Evolutionary conservation across 192 early-diverging fungal genomes (phyloP).

Genomic region (Coemansia sp.): DNA sequence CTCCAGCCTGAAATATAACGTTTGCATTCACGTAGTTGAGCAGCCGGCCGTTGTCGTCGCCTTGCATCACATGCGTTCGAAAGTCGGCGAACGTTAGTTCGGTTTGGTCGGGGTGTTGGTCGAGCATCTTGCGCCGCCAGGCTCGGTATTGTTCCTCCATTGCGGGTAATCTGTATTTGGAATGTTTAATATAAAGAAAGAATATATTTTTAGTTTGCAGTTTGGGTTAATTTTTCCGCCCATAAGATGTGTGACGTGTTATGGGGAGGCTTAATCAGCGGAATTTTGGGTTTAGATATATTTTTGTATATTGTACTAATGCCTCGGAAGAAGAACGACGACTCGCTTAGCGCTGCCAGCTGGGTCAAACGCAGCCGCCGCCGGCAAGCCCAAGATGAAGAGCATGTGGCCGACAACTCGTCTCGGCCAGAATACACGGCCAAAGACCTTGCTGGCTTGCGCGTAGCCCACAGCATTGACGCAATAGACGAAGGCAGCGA

Average conservation of each 20-base stretch:
- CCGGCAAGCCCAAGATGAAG: slow-evolving; percentile 53
- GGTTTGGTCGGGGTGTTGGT: slow-evolving; percentile 4
- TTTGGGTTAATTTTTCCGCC: neutral
- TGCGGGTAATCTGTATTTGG: neutral
- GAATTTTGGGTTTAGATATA: no score
- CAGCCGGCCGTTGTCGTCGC: slow-evolving; percentile 39
- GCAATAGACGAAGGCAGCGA: slow-evolving; percentile 55
- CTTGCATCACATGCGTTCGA: slow-evolving; percentile 42
- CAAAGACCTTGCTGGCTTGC: slow-evolving; percentile 67
- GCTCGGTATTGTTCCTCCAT: slow-evolving; percentile 49
- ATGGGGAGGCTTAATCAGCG: neutral
- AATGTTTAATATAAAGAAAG: no score
- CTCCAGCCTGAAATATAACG: slow-evolving; percentile 60
- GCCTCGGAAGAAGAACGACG: slow-evolving; percentile 31
- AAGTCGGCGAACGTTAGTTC: slow-evolving; percentile 23
- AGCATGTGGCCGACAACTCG: slow-evolving; percentile 21
- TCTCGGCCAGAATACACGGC: slow-evolving; percentile 13
- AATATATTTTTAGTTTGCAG: no score
- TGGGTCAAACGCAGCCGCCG: slow-evolving; percentile 68
- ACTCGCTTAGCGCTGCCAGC: slow-evolving; percentile 59
- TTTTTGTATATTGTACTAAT: neutral
- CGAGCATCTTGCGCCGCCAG: slow-evolving; percentile 32
- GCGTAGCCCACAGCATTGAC: slow-evolving; percentile 62
- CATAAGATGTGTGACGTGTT: neutral
- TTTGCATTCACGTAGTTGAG: slow-evolving; percentile 45